Evolutionary conservation across 169 alveolate genomes (phyloP).

Genomic region (Eimeria praecox): DNA sequence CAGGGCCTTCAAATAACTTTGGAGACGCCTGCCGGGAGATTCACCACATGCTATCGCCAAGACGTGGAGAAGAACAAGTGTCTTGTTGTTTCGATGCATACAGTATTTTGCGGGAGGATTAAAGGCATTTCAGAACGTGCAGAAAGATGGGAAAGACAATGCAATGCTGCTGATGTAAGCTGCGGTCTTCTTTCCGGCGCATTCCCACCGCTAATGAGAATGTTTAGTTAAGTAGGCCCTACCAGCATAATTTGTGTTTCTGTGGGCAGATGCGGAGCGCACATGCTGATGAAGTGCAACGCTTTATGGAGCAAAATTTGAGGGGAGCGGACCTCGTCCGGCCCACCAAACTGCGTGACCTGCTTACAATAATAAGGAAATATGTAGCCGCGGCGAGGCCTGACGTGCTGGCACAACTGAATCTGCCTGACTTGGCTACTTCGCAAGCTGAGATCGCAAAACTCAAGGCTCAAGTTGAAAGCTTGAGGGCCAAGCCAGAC

Average conservation of each 20-base stretch:
- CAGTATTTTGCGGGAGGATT: constrained; percentile 67
- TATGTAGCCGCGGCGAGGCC: constrained; percentile 32
- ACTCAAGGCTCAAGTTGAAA: constrained; percentile 54
- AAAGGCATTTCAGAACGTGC: constrained; percentile 62
- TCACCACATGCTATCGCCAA: constrained; percentile 67
- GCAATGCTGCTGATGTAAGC: constrained; percentile 67
- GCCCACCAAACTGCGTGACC: constrained; percentile 53
- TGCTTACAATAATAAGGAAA: constrained; percentile 54
- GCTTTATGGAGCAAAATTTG: constrained; percentile 35
- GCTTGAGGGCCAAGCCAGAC: constrained; percentile 42
- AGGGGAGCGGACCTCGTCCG: constrained; percentile 67
- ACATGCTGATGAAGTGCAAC: constrained; percentile 36
- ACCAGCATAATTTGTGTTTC: not conserved
- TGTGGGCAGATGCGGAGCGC: constrained; percentile 63
- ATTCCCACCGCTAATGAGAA: too few species aligned
- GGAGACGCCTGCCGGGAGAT: constrained; percentile 56
- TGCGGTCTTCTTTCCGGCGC: not conserved
- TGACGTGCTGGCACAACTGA: constrained; percentile 48
- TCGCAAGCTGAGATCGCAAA: constrained; percentile 50
- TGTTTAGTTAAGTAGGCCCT: not conserved
- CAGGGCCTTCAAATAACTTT: constrained; percentile 55
- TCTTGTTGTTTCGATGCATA: constrained; percentile 71
- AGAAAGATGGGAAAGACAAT: constrained; percentile 38
- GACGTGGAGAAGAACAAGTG: constrained; percentile 34
- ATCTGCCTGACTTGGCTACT: constrained; percentile 66